Evolutionary conservation across 2,329 filamentous ascomycete genomes (phyloP), one percentile per base, ranked within the genome.

Genomic region (Ceratocystis albifundus): DNA sequence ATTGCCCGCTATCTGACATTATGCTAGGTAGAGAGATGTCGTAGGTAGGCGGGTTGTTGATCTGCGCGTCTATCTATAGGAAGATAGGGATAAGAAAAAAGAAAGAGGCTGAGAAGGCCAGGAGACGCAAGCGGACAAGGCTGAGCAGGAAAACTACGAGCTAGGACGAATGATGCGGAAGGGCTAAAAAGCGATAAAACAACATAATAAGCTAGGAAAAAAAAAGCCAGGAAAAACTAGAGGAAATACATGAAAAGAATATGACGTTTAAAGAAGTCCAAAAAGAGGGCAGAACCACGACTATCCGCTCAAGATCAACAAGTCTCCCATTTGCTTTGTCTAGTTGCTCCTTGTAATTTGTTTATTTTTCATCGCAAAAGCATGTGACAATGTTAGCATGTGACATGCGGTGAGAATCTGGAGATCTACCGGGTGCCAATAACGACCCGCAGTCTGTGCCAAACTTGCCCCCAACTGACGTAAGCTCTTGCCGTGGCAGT

Each of bases 1-100:
- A 62, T 28, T 64, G 59, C 15, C 46, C 62, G 45, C 59, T 65
- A 46, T 67, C 65, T 8, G 65, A 68, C 67, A 66, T 66, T 28
- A 7, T 62, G 28, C 7, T 17, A 8, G 10, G 17, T 20, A 17
- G 2, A 2, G 41, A 48, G 41, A 41, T 59, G n/a, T 28, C 32
- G 17, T 30, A 61, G 7, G 20, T 50, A 59, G 36, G 28, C 17
- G 20, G 48, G 32, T 15, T 25, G n/a, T 55, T 55, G 50, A 28
- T 55, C n/a, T 22, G 36, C 20, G 20, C 25, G 22, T 2, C 28
- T 22, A 30, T 36, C 15, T 59, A 30, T 22, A 7, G 5, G 48
- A 28, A 28, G 36, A 36, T 15, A 59, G 55, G 7, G 15, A 28
- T 25, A 25, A 53, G 12, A 50, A 63, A 15, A 30, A 25, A 17